phyloP scores from a whole-genome alignment of 257 asterid species.

The Solanum chmielewskii region DNA sequence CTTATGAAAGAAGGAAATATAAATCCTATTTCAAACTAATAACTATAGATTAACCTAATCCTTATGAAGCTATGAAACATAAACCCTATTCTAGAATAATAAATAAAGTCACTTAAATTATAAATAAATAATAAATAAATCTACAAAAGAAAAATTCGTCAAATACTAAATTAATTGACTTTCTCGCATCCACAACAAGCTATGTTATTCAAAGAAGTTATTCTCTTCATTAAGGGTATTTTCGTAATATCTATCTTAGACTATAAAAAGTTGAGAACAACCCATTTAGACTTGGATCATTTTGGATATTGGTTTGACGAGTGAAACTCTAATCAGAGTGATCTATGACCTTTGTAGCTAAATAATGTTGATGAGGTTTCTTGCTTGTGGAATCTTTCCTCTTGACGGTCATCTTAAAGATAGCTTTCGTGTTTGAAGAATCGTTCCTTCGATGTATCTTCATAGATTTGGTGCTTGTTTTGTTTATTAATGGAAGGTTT shows the following conservation, averaged over 20 bases:
- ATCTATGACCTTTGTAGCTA: neutral
- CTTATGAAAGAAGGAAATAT: neutral
- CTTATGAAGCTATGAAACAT: neutral
- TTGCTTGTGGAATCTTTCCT: neutral
- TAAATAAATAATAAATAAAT: no score
- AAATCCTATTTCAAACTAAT: neutral
- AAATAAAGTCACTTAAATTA: neutral
- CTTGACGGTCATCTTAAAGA: neutral
- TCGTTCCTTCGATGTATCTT: neutral
- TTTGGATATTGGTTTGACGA: neutral
- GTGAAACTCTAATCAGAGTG: neutral
- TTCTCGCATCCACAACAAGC: neutral
- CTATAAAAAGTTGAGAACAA: neutral
- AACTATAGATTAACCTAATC: neutral
- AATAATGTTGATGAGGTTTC: neutral
- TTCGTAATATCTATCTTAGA: neutral
- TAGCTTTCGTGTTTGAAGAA: neutral
- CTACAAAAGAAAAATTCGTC: neutral
- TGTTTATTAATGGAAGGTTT: neutral
- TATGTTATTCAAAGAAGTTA: neutral
- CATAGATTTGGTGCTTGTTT: neutral
- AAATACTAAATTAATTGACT: neutral
- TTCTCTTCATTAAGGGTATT: neutral
- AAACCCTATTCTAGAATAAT: no score
- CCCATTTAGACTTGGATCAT: neutral